Conservation (phyloP, 2,329 filamentous ascomycete species). For the Epichloe glyceriae region DNA sequence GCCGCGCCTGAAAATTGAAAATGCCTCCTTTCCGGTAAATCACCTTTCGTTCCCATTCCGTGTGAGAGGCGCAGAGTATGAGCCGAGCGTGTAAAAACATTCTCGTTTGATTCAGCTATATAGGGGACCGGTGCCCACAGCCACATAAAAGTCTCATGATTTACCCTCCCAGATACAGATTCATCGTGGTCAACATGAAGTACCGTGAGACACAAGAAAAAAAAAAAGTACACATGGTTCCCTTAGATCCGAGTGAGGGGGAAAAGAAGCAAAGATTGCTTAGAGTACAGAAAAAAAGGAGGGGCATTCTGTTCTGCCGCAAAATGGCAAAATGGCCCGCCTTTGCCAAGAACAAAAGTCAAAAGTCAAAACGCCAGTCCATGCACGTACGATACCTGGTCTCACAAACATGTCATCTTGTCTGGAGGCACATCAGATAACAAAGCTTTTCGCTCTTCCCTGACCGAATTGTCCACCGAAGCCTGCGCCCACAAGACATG, state of each 20-base stretch:
- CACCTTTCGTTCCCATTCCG: constrained; percentile 42
- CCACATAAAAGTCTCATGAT: not conserved
- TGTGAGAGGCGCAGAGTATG: constrained; percentile 45
- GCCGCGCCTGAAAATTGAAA: too few relatives aligned
- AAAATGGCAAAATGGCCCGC: not conserved
- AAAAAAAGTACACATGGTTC: not conserved
- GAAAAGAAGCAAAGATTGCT: not conserved
- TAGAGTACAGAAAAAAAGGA: not conserved
- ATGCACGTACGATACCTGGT: constrained; percentile 14
- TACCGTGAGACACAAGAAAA: not conserved
- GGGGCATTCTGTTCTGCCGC: not conserved
- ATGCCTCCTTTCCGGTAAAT: not conserved
- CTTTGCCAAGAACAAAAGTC: not conserved
- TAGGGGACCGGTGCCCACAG: not conserved
- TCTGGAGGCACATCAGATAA: not conserved
- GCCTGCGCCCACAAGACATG: not conserved
- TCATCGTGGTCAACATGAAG: not conserved
- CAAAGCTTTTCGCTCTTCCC: not conserved
- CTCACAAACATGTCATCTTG: not conserved
- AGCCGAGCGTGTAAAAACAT: constrained; percentile 40
- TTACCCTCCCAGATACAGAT: not conserved
- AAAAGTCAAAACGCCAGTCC: constrained; percentile 15
- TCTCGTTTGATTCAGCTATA: not conserved
- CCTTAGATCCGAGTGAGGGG: not conserved
- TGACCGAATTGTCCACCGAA: not conserved